phyloP scores from a whole-genome alignment of 2,329 filamentous ascomycete species.

The Fusarium caatingaense region DNA sequence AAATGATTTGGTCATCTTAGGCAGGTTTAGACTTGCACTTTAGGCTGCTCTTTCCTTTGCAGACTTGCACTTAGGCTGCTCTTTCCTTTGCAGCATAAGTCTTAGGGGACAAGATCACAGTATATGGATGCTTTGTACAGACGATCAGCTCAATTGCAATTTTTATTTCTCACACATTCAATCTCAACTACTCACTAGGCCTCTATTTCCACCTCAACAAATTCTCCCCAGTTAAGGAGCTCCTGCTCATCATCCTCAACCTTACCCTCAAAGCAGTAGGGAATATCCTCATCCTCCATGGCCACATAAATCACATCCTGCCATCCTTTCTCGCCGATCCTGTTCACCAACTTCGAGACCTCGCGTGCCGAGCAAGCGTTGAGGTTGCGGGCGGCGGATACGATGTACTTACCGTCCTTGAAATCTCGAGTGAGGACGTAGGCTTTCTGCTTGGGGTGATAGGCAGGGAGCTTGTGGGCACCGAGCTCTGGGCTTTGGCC shows the following conservation, averaged over 20 bases:
- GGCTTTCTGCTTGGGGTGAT: slow-evolving; percentile 18
- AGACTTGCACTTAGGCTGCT: too few relatives aligned
- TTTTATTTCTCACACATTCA: background rate
- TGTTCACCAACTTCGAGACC: slow-evolving; percentile 25
- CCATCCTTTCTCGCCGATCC: slow-evolving; percentile 37
- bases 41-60: too few relatives aligned
- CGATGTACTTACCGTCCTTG: background rate
- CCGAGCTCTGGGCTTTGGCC: background rate
- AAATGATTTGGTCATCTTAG: background rate
- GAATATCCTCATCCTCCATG: slow-evolving; percentile 19
- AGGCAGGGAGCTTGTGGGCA: background rate
- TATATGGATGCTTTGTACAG: background rate
- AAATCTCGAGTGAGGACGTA: slow-evolving; percentile 11
- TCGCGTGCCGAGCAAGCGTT: slow-evolving; percentile 25
- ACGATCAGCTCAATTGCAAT: background rate
- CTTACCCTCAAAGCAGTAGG: slow-evolving; percentile 14
- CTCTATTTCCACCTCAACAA: background rate
- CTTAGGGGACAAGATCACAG: too few relatives aligned
- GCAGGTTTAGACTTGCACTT: background rate
- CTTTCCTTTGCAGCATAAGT: too few relatives aligned
- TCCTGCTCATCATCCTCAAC: background rate
- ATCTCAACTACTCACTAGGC: background rate
- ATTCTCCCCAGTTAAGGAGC: background rate
- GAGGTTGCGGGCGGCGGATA: slow-evolving; percentile 3
- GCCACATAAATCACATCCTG: slow-evolving; percentile 45